Evolutionary conservation across 2,329 filamentous ascomycete genomes (phyloP).

Genomic region (Talaromyces sp.): DNA sequence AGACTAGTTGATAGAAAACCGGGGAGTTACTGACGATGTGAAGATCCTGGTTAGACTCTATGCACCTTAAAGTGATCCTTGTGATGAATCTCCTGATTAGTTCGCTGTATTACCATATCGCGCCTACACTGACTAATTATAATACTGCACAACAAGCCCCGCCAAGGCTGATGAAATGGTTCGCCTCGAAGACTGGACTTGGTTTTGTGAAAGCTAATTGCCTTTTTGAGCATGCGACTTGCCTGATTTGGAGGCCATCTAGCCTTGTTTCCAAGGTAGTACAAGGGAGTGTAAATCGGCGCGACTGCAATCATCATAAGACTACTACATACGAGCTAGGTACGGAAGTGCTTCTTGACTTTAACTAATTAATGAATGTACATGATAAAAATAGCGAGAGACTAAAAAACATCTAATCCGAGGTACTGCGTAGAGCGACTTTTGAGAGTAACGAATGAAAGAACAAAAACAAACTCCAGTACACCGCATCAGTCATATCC

Average conservation of each 20-base stretch:
- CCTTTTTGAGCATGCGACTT: not conserved
- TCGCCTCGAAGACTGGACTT: not conserved
- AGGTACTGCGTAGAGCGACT: not conserved
- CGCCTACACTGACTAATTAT: not conserved
- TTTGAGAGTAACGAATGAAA: not conserved
- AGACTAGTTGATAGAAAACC: not conserved
- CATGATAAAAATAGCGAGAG: not conserved
- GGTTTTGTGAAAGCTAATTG: not conserved
- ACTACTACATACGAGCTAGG: no score
- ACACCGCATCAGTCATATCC: constrained; percentile 1
- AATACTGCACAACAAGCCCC: not conserved
- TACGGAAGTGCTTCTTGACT: no score
- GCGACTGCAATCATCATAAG: not conserved
- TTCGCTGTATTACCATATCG: not conserved
- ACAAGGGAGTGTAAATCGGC: not conserved
- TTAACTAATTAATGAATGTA: not conserved
- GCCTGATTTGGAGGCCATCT: not conserved
- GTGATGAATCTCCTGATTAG: not conserved
- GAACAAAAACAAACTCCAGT: constrained; percentile 6
- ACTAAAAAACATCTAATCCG: not conserved
- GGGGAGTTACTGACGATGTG: no score
- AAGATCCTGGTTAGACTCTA: not conserved
- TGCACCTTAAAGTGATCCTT: not conserved
- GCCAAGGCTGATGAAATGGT: not conserved
- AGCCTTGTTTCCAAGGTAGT: not conserved